These are phyloP conservation scores for Gymnopilus junonius DNA, from an alignment of 768 basidiomycete genomes.

Conservation along the genomic window DNA sequence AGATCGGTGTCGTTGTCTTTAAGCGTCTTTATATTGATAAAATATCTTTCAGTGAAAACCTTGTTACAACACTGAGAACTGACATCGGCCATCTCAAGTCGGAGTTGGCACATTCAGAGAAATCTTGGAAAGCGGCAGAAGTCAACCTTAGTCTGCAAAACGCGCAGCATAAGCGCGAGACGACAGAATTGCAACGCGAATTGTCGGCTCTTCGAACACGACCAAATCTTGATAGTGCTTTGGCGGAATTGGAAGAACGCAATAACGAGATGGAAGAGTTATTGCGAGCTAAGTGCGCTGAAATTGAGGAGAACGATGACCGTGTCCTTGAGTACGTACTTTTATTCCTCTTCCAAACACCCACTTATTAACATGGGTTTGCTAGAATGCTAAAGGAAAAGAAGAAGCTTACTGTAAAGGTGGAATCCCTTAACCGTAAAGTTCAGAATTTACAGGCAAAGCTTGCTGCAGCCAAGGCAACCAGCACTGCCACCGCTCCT, in stretches of 20 bases:
- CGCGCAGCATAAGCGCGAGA: slow-evolving; percentile 70
- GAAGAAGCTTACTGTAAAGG: slow-evolving; percentile 72
- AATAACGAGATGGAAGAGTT: slow-evolving; percentile 80
- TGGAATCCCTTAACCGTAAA: slow-evolving; percentile 75
- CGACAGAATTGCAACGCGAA: slow-evolving; percentile 61
- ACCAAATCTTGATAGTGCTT: slow-evolving; percentile 56
- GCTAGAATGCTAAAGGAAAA: slow-evolving; percentile 77
- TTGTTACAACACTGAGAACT: slow-evolving; percentile 41
- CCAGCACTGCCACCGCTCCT: slow-evolving; percentile 17
- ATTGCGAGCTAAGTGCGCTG: slow-evolving; percentile 66
- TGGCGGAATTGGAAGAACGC: slow-evolving; percentile 68
- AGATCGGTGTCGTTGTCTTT: slow-evolving; percentile 16
- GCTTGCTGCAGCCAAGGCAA: slow-evolving; percentile 55
- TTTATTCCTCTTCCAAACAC: background rate
- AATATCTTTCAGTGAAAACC: slow-evolving; percentile 48
- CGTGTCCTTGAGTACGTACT: slow-evolving; percentile 71
- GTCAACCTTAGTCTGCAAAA: slow-evolving; percentile 66
- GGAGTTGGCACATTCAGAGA: slow-evolving; percentile 57
- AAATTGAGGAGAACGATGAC: slow-evolving; percentile 88
- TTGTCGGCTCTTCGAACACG: slow-evolving; percentile 53
- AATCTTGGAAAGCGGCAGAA: slow-evolving; percentile 63
- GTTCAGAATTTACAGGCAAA: slow-evolving; percentile 74
- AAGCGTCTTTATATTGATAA: background rate
- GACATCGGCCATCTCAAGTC: slow-evolving; percentile 45
- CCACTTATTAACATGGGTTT: slow-evolving; percentile 7